Evolutionary conservation across 1,139 yeast species (phyloP).

Genomic region (Pichia norvegensis): DNA sequence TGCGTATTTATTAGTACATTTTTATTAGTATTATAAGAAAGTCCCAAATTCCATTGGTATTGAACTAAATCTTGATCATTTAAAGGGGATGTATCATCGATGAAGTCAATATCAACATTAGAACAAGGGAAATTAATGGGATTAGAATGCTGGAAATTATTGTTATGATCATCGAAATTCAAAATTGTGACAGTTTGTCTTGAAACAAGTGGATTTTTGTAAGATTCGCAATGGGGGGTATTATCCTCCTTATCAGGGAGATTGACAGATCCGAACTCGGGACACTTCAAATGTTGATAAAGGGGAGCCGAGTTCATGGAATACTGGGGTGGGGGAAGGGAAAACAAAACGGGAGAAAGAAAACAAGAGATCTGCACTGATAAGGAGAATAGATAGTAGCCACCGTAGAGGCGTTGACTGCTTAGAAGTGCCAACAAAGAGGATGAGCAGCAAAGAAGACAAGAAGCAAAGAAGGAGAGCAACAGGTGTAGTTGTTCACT

Average conservation of each 20-base stretch:
- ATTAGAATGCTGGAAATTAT: not conserved
- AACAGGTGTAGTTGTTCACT: too few species aligned
- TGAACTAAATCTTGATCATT: not conserved
- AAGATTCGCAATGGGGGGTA: not conserved
- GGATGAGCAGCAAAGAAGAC: not conserved
- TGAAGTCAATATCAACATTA: not conserved
- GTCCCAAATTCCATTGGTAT: not conserved
- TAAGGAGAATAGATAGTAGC: not conserved
- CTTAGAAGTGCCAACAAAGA: not conserved
- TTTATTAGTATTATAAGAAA: conserved; percentile 2
- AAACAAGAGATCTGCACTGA: not conserved
- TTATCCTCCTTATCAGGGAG: not conserved
- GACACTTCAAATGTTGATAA: not conserved
- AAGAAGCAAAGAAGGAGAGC: not conserved
- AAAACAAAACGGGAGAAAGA: not conserved
- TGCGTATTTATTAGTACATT: conserved; percentile 1
- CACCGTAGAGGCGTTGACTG: not conserved
- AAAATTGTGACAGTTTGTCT: not conserved
- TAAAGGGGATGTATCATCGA: not conserved
- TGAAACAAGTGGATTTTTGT: not conserved
- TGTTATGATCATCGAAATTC: not conserved
- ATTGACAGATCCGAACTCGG: not conserved
- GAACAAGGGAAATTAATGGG: not conserved
- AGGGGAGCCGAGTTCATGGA: not conserved
- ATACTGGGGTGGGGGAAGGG: not conserved